Percentiles rank a stretch among this genome's conserved stretches.
These are phyloP conservation scores for Geoglossum glabrum DNA, from an alignment of 495 filamentous ascomycete species.

Conservation along the genomic window DNA sequence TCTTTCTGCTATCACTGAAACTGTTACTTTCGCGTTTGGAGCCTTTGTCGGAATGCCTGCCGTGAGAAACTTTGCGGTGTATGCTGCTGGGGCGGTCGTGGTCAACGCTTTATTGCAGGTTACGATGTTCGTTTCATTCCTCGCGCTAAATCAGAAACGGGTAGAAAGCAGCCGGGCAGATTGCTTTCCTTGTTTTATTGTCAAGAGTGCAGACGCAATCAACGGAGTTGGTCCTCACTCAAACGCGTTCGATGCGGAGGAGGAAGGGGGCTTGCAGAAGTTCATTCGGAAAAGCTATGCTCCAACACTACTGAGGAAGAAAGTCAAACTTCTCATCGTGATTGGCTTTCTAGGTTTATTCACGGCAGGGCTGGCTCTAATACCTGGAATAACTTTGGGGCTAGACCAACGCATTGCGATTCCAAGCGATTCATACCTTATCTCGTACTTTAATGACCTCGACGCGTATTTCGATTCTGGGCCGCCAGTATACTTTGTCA, in stretches of 20 bases:
- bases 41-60: constrained; percentile 93
- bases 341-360: constrained; percentile 75
- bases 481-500: constrained; percentile 93
- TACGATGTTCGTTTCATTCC: constrained; percentile 85
- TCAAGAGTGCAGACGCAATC: constrained; percentile 39
- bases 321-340: constrained; percentile 53
- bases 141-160: constrained; percentile 73
- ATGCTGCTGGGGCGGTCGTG: constrained; percentile 88
- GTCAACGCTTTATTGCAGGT: constrained; percentile 91
- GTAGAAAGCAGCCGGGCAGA: constrained; percentile 77
- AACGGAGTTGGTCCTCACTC: constrained; percentile 30
- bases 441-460: constrained; percentile 86
- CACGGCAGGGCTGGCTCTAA: constrained; percentile 58
- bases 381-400: constrained; percentile 70
- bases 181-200: constrained; percentile 72
- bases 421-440: constrained; percentile 79
- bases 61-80: constrained; percentile 88
- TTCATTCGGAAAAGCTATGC: constrained; percentile 85
- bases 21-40: constrained; percentile 79
- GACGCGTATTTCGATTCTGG: constrained; percentile 80
- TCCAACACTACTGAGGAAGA: constrained; percentile 55
- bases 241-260: constrained; percentile 40
- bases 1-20: constrained; percentile 86
- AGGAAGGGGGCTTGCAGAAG: constrained; percentile 59
- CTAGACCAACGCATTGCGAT: constrained; percentile 88